Evolutionary conservation across 1,139 yeast species (phyloP).

Genomic region (Taphrina sp.): DNA sequence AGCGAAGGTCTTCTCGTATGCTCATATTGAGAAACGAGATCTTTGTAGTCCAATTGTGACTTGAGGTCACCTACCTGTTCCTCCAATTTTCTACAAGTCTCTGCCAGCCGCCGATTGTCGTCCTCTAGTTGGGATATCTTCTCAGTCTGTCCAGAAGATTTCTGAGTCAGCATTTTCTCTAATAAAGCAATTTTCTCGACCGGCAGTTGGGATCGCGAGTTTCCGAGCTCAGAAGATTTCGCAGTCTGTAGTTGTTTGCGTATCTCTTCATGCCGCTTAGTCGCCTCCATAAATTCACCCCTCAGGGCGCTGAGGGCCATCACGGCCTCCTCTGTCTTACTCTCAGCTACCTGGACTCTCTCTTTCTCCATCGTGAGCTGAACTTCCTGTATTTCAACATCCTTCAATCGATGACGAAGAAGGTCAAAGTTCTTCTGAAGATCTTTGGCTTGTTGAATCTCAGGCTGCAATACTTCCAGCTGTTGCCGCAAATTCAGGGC

Average conservation of each 20-base stretch:
- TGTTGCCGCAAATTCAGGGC: constrained; percentile 15
- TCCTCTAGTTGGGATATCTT: no score
- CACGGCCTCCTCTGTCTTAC: constrained; percentile 2
- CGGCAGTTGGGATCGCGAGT: no score
- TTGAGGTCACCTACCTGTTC: neutral
- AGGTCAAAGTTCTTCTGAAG: constrained; percentile 19
- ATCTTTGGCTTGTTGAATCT: constrained; percentile 22
- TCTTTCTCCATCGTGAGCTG: constrained; percentile 24
- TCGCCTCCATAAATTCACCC: constrained; percentile 2
- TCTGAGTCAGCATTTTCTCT: neutral
- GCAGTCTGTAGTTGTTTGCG: no score
- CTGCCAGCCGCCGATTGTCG: no score
- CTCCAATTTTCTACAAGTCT: neutral
- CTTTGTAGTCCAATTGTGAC: neutral
- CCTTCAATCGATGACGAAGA: constrained; percentile 19
- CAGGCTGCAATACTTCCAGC: constrained; percentile 22
- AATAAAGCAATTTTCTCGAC: no score
- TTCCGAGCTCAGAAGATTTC: no score
- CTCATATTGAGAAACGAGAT: neutral
- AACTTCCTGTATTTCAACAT: constrained; percentile 24
- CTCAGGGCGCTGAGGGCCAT: constrained; percentile 14
- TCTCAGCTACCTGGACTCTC: constrained; percentile 21
- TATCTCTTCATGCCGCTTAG: no score
- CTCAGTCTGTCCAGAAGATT: neutral
- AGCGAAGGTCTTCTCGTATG: neutral